Evolutionary conservation across 129 eudicot genomes (phyloP).

Genomic region (Rutidosis leptorrhynchoides): DNA sequence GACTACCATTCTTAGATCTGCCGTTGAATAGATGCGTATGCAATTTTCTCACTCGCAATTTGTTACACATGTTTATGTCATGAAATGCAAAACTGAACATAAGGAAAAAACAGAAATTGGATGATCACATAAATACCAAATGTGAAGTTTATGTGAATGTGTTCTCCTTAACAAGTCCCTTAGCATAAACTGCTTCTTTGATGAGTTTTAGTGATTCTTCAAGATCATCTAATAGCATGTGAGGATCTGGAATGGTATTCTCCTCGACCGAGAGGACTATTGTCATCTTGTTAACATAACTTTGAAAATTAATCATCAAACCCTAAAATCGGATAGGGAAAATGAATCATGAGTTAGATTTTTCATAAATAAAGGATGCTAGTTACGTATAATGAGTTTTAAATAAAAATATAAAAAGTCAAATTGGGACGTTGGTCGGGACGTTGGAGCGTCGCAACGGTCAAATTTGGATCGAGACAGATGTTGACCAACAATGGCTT

Average conservation of each 20-base stretch:
- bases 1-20: too few species aligned
- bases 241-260: slow-evolving; percentile 42
- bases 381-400: neutral
- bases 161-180: slow-evolving; percentile 39
- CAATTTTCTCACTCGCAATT: neutral
- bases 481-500: too few species aligned
- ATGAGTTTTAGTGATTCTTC: slow-evolving; percentile 42
- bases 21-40: too few species aligned
- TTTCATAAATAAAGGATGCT: neutral
- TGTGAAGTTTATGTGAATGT: slow-evolving; percentile 11
- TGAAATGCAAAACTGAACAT: neutral
- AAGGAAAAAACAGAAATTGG: neutral
- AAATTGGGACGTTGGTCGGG: too few species aligned
- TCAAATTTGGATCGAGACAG: too few species aligned
- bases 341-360: neutral
- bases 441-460: too few species aligned
- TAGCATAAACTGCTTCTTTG: slow-evolving; percentile 42
- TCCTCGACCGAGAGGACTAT: slow-evolving; percentile 44
- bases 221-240: slow-evolving; percentile 40
- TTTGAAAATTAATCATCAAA: slow-evolving; percentile 53
- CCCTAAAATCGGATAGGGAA: slow-evolving; percentile 20
- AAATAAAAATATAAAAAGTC: neutral
- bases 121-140: neutral
- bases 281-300: slow-evolving; percentile 50
- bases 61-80: neutral